Percentiles rank a stretch among this genome's conserved stretches.
These are phyloP conservation scores for Tetrapisispora iriomotensis DNA, from an alignment of 805 yeast species.

Conservation along the genomic window DNA sequence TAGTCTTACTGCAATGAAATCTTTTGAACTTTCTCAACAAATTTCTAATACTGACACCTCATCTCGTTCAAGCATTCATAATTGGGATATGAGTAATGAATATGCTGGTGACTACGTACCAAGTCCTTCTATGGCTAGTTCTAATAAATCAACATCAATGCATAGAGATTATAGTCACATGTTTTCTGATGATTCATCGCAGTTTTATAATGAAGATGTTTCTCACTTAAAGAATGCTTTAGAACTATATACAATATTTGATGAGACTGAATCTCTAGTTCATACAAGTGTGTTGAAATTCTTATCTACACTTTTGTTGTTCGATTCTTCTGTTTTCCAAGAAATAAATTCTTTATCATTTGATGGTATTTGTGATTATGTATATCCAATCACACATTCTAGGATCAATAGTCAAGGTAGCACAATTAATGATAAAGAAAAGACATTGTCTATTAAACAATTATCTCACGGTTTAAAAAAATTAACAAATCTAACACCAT, in stretches of 20 bases:
- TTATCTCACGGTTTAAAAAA: conserved; percentile 21
- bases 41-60: neutral
- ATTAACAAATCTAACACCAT: conserved; percentile 11
- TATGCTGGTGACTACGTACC: neutral
- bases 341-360: conserved; percentile 19
- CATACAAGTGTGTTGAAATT: conserved; percentile 22
- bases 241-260: conserved; percentile 18
- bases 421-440: conserved; percentile 7
- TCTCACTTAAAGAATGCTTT: conserved; percentile 13
- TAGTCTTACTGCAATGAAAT: neutral
- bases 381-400: neutral
- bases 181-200: too few relatives aligned
- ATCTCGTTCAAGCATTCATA: neutral
- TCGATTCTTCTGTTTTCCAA: conserved; percentile 19
- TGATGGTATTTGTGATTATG: conserved; percentile 10
- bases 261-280: conserved; percentile 21
- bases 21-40: conserved; percentile 2
- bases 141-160: neutral
- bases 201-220: neutral
- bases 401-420: neutral
- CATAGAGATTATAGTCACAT: neutral
- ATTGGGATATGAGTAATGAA: neutral
- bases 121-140: neutral
- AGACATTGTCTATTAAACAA: conserved; percentile 8
- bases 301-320: conserved; percentile 16